These are phyloP conservation scores for Aureobasidium namibiae DNA, from an alignment of 2,329 filamentous ascomycete genomes.

Conservation along the genomic window DNA sequence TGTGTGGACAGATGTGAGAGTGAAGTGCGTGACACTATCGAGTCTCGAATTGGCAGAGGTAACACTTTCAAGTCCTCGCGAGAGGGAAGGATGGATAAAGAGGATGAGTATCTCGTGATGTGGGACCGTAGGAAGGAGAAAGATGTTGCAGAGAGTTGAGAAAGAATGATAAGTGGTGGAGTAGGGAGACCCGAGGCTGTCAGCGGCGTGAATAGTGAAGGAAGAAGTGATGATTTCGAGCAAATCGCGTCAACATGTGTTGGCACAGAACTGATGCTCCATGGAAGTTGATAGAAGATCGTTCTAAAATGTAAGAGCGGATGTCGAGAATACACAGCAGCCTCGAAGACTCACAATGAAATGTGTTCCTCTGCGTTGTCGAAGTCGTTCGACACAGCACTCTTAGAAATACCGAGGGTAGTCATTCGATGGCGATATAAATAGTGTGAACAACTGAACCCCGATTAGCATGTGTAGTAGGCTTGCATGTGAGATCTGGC, in stretches of 20 bases:
- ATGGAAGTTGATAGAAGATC: background rate
- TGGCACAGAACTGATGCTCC: background rate
- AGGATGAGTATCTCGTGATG: background rate
- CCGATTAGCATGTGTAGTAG: too few species aligned
- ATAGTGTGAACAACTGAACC: background rate
- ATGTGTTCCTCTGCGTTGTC: background rate
- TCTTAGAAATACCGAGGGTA: background rate
- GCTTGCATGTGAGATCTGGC: too few species aligned
- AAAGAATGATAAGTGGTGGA: background rate
- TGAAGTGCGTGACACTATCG: background rate
- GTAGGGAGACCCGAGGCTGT: background rate
- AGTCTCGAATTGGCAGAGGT: background rate
- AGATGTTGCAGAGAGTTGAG: background rate
- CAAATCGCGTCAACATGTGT: background rate
- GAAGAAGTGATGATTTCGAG: background rate
- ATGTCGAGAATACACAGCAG: background rate
- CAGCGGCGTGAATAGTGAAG: too few species aligned
- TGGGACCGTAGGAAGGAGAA: background rate
- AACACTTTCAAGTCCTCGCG: background rate
- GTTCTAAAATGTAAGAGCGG: background rate
- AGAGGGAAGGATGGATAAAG: too few species aligned
- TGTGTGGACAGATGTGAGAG: background rate
- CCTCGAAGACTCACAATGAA: background rate
- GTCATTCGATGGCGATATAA: background rate
- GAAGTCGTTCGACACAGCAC: background rate